Conservation (phyloP, 768 basidiomycete genomes). For the Nidularia sp. region DNA sequence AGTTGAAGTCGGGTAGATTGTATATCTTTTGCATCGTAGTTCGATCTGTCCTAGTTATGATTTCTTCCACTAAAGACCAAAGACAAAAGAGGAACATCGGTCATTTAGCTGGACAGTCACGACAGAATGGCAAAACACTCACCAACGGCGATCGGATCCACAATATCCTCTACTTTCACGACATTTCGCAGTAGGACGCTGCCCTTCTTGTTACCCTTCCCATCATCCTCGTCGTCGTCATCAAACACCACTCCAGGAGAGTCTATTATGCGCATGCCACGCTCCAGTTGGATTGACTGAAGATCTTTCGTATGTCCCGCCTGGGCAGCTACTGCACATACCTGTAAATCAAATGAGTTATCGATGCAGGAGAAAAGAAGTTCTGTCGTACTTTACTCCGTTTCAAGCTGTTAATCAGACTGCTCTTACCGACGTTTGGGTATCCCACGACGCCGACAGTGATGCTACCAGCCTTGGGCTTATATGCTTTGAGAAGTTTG, state of each 20-base stretch:
- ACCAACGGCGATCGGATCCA: slow-evolving; percentile 90
- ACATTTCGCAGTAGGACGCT: slow-evolving; percentile 84
- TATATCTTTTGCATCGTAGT: slow-evolving; percentile 83
- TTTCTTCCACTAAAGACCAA: slow-evolving; percentile 70
- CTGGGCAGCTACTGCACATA: slow-evolving; percentile 92
- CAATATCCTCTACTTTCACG: slow-evolving; percentile 84
- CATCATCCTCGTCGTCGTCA: slow-evolving; percentile 53
- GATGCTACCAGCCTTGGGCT: slow-evolving; percentile 64
- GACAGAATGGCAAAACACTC: slow-evolving; percentile 16
- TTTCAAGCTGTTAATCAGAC: slow-evolving; percentile 89
- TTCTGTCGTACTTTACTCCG: slow-evolving; percentile 64
- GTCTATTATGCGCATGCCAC: slow-evolving; percentile 88
- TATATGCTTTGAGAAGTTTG: slow-evolving; percentile 81
- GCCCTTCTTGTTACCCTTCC: slow-evolving; percentile 43
- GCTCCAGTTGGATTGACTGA: slow-evolving; percentile 89
- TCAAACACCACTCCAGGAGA: slow-evolving; percentile 98
- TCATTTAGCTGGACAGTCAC: slow-evolving; percentile 53
- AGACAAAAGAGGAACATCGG: slow-evolving; percentile 47
- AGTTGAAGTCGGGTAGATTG: slow-evolving; percentile 69
- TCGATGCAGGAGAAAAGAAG: slow-evolving; percentile 1
- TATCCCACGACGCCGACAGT: slow-evolving; percentile 94
- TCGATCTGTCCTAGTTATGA: slow-evolving; percentile 65
- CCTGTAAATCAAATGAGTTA: slow-evolving; percentile 32
- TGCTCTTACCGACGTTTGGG: slow-evolving; percentile 97
- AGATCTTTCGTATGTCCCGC: slow-evolving; percentile 92